Evolutionary conservation across 345 rosid genomes (phyloP), one percentile per base, ranked within the genome.

Genomic region (Gossypium thurberi): DNA sequence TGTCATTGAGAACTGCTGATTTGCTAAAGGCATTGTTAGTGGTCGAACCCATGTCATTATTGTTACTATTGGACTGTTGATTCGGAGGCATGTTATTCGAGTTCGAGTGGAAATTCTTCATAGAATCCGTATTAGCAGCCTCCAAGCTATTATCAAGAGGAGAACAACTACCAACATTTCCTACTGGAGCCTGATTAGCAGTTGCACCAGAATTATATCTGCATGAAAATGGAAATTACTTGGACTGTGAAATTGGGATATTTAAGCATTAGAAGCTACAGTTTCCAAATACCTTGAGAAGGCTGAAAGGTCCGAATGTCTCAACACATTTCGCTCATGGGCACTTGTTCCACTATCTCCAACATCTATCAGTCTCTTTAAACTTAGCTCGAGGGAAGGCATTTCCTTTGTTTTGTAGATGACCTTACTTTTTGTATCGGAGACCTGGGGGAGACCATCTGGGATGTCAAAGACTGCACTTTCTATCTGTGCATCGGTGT

Each of bases 281-380:
- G 58, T 60, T 71, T 53, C 23, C 59, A 63, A 61, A n/a, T 75
- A 83, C 87, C 85, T 87, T 44, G 87, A 82, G 74, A 87, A 85
- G 73, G 91, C 87, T 20, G 89, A 87, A 70, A 77, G 76, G 71
- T 79, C 83, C 42, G 91, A 85, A 75, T 69, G 87, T 62, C 83
- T 81, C 53, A 85, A 69, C 48, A 82, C 73, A 59, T 84, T 82
- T 33, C 76, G 81, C 55, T 79, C 82, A 75, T 69, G 74, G 42
- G 74, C 64, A 70, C 42, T 52, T 37, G 74, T 74, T 59, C 80
- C 70, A 10, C 37, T 63, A 47, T 77, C 79, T 77, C 72, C 78
- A 37, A 48, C 61, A 69, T 82, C 82, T 82, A 81, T 76, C 43
- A 20, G 57, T 74, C 85, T 81, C 80, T 81, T 87, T 73, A 82